phyloP scores from a whole-genome alignment of 768 basidiomycete species.

The Rhizopogon roseolus region DNA sequence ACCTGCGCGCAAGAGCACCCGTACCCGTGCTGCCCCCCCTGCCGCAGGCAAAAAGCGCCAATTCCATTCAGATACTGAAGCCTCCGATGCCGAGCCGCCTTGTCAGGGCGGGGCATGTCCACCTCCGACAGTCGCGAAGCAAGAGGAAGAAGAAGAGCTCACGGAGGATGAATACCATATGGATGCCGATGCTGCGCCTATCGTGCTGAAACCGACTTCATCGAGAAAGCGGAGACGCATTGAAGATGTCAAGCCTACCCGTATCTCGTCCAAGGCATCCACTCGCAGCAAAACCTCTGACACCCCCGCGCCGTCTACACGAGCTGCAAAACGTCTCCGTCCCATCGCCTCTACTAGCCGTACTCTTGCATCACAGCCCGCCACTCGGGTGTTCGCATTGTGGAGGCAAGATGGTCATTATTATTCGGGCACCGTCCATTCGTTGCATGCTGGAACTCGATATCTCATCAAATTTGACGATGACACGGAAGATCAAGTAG shows the following conservation, averaged over 20 bases:
- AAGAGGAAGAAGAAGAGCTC: slow-evolving; percentile 37
- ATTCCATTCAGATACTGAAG: slow-evolving; percentile 21
- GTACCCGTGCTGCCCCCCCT: slow-evolving; percentile 5
- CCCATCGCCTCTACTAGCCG: slow-evolving; percentile 28
- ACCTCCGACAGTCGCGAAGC: slow-evolving; percentile 19
- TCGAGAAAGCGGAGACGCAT: slow-evolving; percentile 43
- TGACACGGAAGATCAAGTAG: slow-evolving; percentile 39
- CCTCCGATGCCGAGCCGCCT: slow-evolving; percentile 11
- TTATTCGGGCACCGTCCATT: slow-evolving; percentile 55
- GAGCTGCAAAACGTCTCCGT: slow-evolving; percentile 35
- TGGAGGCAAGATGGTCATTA: slow-evolving; percentile 60
- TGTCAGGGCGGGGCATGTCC: background rate
- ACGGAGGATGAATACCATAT: slow-evolving; percentile 39
- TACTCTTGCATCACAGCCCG: slow-evolving; percentile 11
- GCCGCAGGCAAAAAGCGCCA: slow-evolving; percentile 16
- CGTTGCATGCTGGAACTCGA: slow-evolving; percentile 18
- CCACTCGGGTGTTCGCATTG: slow-evolving; percentile 65
- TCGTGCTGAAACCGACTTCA: slow-evolving; percentile 12
- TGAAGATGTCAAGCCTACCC: slow-evolving; percentile 20
- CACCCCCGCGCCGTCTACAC: slow-evolving; percentile 25
- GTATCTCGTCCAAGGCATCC: slow-evolving; percentile 17
- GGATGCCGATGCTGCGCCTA: slow-evolving; percentile 26
- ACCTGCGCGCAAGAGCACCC: slow-evolving; percentile 4
- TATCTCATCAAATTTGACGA: slow-evolving; percentile 71
- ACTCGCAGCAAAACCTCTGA: slow-evolving; percentile 21